Conservation (phyloP, 495 filamentous ascomycete genomes). For the Aspergillus nanangensis region DNA sequence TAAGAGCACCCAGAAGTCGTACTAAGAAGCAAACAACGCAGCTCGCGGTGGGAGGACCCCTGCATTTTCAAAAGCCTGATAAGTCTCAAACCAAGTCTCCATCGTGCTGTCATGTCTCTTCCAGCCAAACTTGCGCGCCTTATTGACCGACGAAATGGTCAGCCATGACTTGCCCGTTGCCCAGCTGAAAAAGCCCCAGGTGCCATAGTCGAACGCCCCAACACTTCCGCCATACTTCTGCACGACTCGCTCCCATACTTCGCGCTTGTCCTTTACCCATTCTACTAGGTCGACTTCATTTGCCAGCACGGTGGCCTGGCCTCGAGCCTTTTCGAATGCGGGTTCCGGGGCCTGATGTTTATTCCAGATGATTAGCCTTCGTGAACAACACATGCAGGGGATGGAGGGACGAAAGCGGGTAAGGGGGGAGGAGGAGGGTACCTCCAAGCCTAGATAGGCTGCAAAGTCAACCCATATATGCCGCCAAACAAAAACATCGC, state of each 20-base stretch:
- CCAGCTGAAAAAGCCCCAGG: slow-evolving; percentile 26
- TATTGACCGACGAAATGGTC: slow-evolving; percentile 17
- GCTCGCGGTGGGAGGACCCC: slow-evolving; percentile 19
- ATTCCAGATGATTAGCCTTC: neutral
- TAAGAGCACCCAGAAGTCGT: no score
- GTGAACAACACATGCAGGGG: no score
- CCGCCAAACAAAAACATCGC: slow-evolving; percentile 26
- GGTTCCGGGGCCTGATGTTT: slow-evolving; percentile 18
- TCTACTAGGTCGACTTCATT: slow-evolving; percentile 22
- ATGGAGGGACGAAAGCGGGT: no score
- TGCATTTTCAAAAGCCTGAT: slow-evolving; percentile 19
- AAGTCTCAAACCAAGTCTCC: slow-evolving; percentile 21
- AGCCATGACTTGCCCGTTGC: slow-evolving; percentile 16
- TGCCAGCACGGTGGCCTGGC: slow-evolving; percentile 8
- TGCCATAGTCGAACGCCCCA: slow-evolving; percentile 20
- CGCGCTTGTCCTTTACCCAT: slow-evolving; percentile 25
- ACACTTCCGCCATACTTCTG: slow-evolving; percentile 17
- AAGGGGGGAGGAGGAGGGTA: no score
- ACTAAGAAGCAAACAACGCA: no score
- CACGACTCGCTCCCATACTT: slow-evolving; percentile 21
- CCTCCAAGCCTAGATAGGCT: slow-evolving; percentile 18
- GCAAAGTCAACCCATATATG: slow-evolving; percentile 22
- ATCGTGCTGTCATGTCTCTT: slow-evolving; percentile 9
- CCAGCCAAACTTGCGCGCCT: slow-evolving; percentile 24
- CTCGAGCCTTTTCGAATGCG: slow-evolving; percentile 9